These are phyloP conservation scores for Solanum hybrid DNA, from an alignment of 305 asterid species.

Conservation along the genomic window DNA sequence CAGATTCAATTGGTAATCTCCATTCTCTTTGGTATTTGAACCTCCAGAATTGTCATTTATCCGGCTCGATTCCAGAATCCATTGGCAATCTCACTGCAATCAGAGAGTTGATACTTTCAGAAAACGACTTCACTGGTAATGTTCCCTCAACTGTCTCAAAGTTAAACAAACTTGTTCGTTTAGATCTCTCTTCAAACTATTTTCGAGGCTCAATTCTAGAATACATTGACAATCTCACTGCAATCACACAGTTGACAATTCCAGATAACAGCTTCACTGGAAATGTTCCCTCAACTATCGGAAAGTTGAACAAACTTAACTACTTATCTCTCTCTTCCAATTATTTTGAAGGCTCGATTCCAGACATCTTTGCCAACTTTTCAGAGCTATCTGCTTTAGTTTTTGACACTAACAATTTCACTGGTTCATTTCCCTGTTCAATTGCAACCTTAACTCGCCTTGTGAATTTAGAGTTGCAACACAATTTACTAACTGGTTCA, in stretches of 20 bases:
- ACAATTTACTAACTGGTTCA: neutral
- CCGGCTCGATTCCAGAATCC: no score
- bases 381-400: fast-evolving
- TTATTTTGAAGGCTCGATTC: neutral
- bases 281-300: neutral
- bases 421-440: neutral
- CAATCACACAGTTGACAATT: neutral
- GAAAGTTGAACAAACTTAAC: neutral
- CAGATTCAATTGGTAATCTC: neutral
- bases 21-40: neutral
- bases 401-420: neutral
- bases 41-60: no score
- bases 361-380: neutral
- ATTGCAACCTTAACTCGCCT: neutral
- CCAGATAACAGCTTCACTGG: neutral
- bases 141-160: neutral
- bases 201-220: neutral
- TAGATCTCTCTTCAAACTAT: neutral
- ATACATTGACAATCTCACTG: neutral
- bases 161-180: neutral
- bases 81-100: no score
- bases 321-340: neutral
- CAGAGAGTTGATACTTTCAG: no score
- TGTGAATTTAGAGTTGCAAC: neutral
- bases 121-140: no score